Conservation (phyloP, 257 asterid species). For the Salvia hispanica region DNA sequence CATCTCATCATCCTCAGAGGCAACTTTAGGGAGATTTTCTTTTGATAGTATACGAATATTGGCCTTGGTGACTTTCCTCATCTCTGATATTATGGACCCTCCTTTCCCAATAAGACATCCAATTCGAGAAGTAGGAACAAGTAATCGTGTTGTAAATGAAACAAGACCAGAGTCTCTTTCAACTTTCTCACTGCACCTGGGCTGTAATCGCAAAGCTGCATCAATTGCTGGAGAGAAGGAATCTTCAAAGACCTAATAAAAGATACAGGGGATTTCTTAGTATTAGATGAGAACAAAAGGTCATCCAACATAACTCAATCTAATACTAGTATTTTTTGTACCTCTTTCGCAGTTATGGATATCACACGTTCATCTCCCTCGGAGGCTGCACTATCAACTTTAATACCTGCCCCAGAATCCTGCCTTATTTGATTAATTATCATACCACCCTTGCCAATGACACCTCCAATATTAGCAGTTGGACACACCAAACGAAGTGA, state of each 20-base stretch:
- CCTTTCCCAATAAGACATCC: slow-evolving; percentile 99
- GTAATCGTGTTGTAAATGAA: slow-evolving; percentile 74
- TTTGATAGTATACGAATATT: slow-evolving; percentile 83
- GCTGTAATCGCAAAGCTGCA: slow-evolving; percentile 90
- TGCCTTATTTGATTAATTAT: slow-evolving; percentile 91
- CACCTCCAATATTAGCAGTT: slow-evolving; percentile 84
- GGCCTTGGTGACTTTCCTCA: slow-evolving; percentile 89
- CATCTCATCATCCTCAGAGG: slow-evolving; percentile 94
- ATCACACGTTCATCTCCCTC: slow-evolving; percentile 90
- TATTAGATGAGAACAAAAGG: slow-evolving; percentile 13
- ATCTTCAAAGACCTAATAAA: slow-evolving; percentile 66
- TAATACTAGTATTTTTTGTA: slow-evolving; percentile 27
- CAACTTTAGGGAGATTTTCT: slow-evolving; percentile 90
- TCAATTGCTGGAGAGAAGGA: slow-evolving; percentile 81
- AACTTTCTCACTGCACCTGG: slow-evolving; percentile 93
- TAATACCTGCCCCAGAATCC: slow-evolving; percentile 80
- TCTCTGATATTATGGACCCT: slow-evolving; percentile 87
- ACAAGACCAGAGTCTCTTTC: slow-evolving; percentile 91
- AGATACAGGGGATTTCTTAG: slow-evolving; percentile 16
- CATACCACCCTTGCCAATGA: slow-evolving; percentile 89
- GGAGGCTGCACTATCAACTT: slow-evolving; percentile 79
- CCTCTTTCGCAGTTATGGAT: slow-evolving; percentile 79
- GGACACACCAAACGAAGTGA: slow-evolving; percentile 78
- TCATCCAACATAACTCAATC: slow-evolving; percentile 18
- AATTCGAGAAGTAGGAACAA: slow-evolving; percentile 82